Base-by-base conservation (phyloP, 106 monocot genomes). In the Platanthera zijinensis region DNA sequence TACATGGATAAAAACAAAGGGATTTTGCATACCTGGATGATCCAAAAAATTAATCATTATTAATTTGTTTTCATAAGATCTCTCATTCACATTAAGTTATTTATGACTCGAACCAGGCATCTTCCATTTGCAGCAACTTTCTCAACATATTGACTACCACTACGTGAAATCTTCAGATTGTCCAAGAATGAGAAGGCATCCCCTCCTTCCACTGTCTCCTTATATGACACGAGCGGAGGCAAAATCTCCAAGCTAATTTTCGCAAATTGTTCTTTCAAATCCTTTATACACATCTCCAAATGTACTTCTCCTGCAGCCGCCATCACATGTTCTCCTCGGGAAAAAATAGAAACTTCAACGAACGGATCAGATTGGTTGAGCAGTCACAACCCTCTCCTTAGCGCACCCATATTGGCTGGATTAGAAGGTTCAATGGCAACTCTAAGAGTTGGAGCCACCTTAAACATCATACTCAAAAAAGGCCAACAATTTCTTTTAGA, bases 261-360 rank as follows among this genome's bases (percentile, higher is more conserved):
- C 25, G 94, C 92, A 57, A 99, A 99, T 76, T 92, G 71, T 59
- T 99, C 99, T 74, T 84, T 88, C 57, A 99, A 72, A 80, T 99
- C 99, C 83, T 99, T 99, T 80, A 92, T 86, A 30, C 99, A 99
- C 71, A 91, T 92, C 76, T 99, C 94, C 51, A 99, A 81, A 83
- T 99, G 99, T 47, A 99, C 92, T 79, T 99, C 99, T 5, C 94
- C 94, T 1, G 99, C 99, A 53, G 94, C 99, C n/a, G 92, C 87
- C 73, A 99, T 82, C 25, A 99, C 94, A 11, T 99, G 92, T 48
- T 99, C 99, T 21, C 99, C 99, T 74, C 90, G 83, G 10, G 91
- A 83, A 19, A 91, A 92, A 68, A 99, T 88, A 1, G 88, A 78
- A 52, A 92, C 75, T 77, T 94, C 99, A 8, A 99, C 99, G 74